phyloP scores from a whole-genome alignment of 495 filamentous ascomycete genomes.

The Aspergillus conjunctus region DNA sequence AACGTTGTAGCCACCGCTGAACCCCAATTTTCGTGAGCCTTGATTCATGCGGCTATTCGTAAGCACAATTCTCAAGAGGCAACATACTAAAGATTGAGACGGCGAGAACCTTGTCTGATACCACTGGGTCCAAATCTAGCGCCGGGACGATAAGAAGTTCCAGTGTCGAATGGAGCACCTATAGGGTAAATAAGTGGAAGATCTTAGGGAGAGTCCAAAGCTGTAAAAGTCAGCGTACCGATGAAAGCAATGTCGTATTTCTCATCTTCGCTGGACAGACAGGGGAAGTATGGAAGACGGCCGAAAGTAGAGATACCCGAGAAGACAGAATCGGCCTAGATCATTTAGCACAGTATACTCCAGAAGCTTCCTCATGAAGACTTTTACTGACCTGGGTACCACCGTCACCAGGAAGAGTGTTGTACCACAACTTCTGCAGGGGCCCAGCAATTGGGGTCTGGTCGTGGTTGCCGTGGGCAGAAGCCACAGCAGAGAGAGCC shows the following conservation, averaged over 20 bases:
- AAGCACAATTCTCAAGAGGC: conserved; percentile 3
- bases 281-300: conserved; percentile 75
- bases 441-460: conserved; percentile 61
- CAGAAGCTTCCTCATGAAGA: not conserved
- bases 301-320: conserved; percentile 77
- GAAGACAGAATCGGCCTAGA: conserved; percentile 71
- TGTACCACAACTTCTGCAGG: conserved; percentile 63
- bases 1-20: conserved; percentile 66
- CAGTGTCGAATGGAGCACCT: conserved; percentile 66
- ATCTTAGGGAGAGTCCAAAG: not conserved
- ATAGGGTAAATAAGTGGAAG: not conserved
- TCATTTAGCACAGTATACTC: not conserved
- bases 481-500: conserved; percentile 39
- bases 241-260: conserved; percentile 84
- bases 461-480: conserved; percentile 54
- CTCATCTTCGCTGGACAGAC: conserved; percentile 67
- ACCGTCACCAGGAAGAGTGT: conserved; percentile 66
- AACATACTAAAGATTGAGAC: conserved; percentile 68
- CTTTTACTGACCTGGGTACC: conserved; percentile 57
- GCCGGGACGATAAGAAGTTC: conserved; percentile 77
- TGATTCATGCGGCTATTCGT: conserved; percentile 15
- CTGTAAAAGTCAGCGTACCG: conserved; percentile 40
- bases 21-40: conserved; percentile 56
- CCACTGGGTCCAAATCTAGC: conserved; percentile 81
- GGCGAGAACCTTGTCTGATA: conserved; percentile 77